Conservation (phyloP, 1,284 basidiomycete genomes). For the Cystobasidium sp. region DNA sequence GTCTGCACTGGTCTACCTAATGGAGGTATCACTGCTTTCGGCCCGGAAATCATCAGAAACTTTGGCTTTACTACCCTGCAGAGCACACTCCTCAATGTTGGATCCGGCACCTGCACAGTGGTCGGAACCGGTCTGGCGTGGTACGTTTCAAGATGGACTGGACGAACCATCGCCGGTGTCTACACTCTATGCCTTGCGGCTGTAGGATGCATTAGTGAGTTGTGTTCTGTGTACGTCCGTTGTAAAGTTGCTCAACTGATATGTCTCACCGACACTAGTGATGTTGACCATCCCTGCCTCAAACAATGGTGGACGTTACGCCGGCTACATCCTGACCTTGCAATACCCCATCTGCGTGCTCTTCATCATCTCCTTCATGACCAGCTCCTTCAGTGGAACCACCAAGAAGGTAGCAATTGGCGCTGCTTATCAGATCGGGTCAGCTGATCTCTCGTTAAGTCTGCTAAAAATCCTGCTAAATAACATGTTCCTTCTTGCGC, state of each 20-base stretch:
- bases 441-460: not conserved
- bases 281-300: conserved; percentile 4
- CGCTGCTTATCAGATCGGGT: conserved; percentile 51
- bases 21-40: conserved; percentile 50
- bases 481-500: not conserved
- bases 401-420: conserved; percentile 55
- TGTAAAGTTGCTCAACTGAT: not conserved
- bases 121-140: conserved; percentile 27
- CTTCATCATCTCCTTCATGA: conserved; percentile 50
- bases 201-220: conserved; percentile 18
- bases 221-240: not conserved
- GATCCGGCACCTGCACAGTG: conserved; percentile 51
- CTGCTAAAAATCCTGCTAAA: not conserved
- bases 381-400: conserved; percentile 50
- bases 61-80: conserved; percentile 53
- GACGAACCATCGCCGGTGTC: conserved; percentile 47
- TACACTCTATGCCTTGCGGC: conserved; percentile 20
- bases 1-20: conserved; percentile 46
- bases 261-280: not conserved
- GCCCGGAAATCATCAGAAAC: conserved; percentile 53
- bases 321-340: conserved; percentile 15
- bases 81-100: conserved; percentile 53
- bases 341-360: conserved; percentile 42
- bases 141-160: conserved; percentile 46
- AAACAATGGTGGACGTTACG: conserved; percentile 10